A percentile compares a stretch with the other conserved stretches of the same genome.
These are phyloP conservation scores for Chlorencoelia australis DNA, from an alignment of 2,329 filamentous ascomycete genomes.

Conservation along the genomic window DNA sequence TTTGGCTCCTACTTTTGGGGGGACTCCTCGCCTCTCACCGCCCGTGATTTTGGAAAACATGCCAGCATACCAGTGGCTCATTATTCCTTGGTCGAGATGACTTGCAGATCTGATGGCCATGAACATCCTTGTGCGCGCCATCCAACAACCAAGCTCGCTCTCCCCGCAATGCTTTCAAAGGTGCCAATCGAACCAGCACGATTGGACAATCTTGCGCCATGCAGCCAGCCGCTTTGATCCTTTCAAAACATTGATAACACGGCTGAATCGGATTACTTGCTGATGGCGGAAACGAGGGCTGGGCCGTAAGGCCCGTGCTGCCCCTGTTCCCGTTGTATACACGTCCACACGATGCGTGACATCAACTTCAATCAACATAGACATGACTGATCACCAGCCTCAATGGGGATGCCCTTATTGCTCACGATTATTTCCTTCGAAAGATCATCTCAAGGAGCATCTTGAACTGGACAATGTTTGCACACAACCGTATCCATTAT, in stretches of 20 bases:
- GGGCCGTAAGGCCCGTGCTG: constrained; percentile 1
- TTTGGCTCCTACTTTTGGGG: too few relatives aligned
- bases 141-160: too few relatives aligned
- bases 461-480: constrained; percentile 3
- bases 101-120: too few relatives aligned
- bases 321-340: neutral
- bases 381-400: constrained; percentile 3
- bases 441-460: constrained; percentile 2
- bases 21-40: too few relatives aligned
- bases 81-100: constrained; percentile 2
- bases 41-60: neutral
- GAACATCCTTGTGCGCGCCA: too few relatives aligned
- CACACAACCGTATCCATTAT: neutral
- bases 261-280: constrained; percentile 1
- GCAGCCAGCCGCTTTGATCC: too few relatives aligned
- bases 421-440: constrained; percentile 3
- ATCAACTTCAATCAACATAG: constrained; percentile 5
- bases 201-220: neutral
- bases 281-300: constrained; percentile 1
- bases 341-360: constrained; percentile 2
- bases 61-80: neutral
- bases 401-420: constrained; percentile 3
- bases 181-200: neutral
- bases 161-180: neutral
- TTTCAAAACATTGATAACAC: constrained; percentile 1